phyloP scores from a whole-genome alignment of 805 yeast species.

The Saccharomycopsis lassenensis region DNA sequence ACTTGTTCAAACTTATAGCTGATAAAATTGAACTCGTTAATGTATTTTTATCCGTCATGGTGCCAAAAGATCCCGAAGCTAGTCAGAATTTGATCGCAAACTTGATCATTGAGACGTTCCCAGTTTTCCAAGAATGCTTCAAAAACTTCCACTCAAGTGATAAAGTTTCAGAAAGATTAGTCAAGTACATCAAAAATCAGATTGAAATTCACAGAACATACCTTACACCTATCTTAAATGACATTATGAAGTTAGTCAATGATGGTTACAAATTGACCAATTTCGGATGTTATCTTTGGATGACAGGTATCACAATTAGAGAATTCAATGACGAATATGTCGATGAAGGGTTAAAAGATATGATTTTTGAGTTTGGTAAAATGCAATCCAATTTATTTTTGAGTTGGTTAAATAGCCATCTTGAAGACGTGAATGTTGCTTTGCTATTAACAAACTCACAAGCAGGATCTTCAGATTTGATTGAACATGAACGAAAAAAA shows the following conservation, averaged over 20 bases:
- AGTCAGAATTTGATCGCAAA: conserved; percentile 39
- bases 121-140: conserved; percentile 38
- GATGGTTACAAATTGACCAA: conserved; percentile 59
- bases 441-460: conserved; percentile 1
- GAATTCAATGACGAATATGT: conserved; percentile 53
- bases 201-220: conserved; percentile 51
- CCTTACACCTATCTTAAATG: conserved; percentile 47
- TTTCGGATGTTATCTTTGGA: conserved; percentile 83
- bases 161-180: conserved; percentile 61
- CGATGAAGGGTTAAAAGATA: conserved; percentile 37
- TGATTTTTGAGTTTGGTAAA: conserved; percentile 62
- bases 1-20: conserved; percentile 39
- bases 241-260: conserved; percentile 55
- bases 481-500: conserved; percentile 1
- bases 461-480: too few relatives aligned
- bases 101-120: conserved; percentile 50
- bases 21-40: conserved; percentile 65
- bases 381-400: conserved; percentile 13
- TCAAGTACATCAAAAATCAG: conserved; percentile 56
- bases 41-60: conserved; percentile 46
- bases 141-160: conserved; percentile 46
- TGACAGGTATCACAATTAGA: conserved; percentile 69
- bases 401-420: conserved; percentile 7
- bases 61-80: conserved; percentile 27
- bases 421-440: conserved; percentile 4